These are phyloP conservation scores for Paramecium tetraurelia DNA, from an alignment of 73 alveolate species.

Conservation along the genomic window DNA sequence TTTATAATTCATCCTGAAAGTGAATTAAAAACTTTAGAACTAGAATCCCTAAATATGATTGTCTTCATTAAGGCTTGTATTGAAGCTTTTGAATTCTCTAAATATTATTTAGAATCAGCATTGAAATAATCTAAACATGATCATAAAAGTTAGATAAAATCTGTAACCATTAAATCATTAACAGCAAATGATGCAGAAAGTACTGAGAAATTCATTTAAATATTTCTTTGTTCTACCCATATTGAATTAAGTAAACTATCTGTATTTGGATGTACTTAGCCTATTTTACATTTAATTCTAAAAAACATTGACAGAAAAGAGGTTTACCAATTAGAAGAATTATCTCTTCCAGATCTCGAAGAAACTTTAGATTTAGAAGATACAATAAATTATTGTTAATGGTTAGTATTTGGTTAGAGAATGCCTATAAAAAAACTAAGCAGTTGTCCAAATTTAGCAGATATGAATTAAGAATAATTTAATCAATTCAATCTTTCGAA, in stretches of 20 bases:
- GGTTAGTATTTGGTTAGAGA: neutral
- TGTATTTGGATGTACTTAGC: neutral
- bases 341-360: neutral
- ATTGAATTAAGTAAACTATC: neutral
- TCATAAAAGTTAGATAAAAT: neutral
- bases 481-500: neutral
- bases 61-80: neutral
- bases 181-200: neutral
- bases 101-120: neutral
- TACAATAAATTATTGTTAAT: neutral
- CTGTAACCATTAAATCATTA: neutral
- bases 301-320: neutral
- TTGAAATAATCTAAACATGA: neutral
- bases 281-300: neutral
- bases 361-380: neutral
- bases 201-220: neutral
- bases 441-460: neutral
- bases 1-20: constrained; percentile 2
- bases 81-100: neutral
- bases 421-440: neutral
- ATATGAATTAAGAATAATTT: neutral
- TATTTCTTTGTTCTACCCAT: neutral
- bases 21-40: neutral
- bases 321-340: neutral
- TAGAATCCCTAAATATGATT: neutral